Evolutionary conservation across 2,329 filamentous ascomycete genomes (phyloP).

Genomic region (Neocatenulostroma microsporum): DNA sequence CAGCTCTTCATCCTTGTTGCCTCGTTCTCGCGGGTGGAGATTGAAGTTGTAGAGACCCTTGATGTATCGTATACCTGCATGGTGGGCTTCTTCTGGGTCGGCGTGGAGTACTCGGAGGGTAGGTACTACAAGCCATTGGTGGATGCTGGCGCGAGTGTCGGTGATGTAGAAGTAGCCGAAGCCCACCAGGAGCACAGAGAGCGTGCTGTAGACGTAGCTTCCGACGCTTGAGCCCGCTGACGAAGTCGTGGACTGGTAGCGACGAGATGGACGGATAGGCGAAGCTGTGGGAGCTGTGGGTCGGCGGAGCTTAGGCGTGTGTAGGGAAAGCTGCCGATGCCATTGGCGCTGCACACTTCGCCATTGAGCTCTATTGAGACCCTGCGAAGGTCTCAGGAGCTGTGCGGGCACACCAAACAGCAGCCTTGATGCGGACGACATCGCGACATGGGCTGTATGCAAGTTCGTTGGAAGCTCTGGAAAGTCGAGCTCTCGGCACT

Average conservation of each 20-base stretch:
- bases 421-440: conserved; percentile 17
- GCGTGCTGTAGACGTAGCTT: neutral
- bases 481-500: too few relatives aligned
- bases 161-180: conserved; percentile 44
- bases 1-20: conserved; percentile 44
- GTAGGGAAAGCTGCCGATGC: neutral
- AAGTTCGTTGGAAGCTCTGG: too few relatives aligned
- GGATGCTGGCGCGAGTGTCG: conserved; percentile 47
- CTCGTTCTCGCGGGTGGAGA: conserved; percentile 74
- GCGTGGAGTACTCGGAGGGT: conserved; percentile 58
- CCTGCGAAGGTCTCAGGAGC: neutral
- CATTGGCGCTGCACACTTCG: conserved; percentile 6
- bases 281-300: too few relatives aligned
- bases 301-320: neutral
- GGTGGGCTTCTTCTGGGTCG: conserved; percentile 85
- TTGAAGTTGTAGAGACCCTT: conserved; percentile 65
- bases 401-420: conserved; percentile 15
- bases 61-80: conserved; percentile 63
- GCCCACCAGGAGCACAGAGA: neutral
- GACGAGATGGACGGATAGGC: too few relatives aligned
- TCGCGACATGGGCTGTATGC: conserved; percentile 8
- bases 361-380: conserved; percentile 5
- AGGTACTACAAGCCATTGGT: conserved; percentile 50
- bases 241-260: neutral
- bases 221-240: neutral